A percentile compares a stretch with the other conserved stretches of the same genome.
These are phyloP conservation scores for Penium margaritaceum DNA, from an alignment of 139 green algal genomes.

Conservation along the genomic window DNA sequence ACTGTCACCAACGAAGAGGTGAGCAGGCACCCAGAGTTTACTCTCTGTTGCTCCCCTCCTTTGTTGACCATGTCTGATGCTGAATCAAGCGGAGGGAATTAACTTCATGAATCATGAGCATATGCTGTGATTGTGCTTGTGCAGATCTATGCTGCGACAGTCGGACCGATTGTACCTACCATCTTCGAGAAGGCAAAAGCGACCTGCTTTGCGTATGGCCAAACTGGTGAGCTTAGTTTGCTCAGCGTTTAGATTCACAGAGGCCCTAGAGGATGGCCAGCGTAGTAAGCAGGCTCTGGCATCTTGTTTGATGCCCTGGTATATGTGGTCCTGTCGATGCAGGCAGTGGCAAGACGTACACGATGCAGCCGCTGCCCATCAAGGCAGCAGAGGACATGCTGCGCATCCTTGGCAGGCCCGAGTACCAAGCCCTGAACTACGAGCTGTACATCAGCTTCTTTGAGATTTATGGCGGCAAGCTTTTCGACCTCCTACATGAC, in stretches of 20 bases:
- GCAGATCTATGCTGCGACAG: slow-evolving; percentile 73
- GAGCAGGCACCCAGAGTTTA: no score
- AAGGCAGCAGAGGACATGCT: slow-evolving; percentile 82
- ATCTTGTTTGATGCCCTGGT: no score
- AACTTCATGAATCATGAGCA: no score
- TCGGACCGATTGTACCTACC: slow-evolving; percentile 83
- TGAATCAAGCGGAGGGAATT: no score
- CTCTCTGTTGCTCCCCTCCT: no score
- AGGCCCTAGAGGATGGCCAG: no score
- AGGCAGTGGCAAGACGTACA: slow-evolving; percentile 89
- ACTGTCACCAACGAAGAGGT: slow-evolving; percentile 74
- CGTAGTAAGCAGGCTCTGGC: no score
- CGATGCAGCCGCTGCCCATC: slow-evolving; percentile 86
- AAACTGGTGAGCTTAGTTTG: slow-evolving; percentile 47
- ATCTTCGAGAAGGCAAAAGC: slow-evolving; percentile 77
- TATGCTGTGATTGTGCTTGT: background rate
- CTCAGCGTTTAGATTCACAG: no score
- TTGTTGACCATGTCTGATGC: no score
- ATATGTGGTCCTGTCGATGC: no score
- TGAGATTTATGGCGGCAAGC: slow-evolving; percentile 96
- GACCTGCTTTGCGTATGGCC: slow-evolving; percentile 94
- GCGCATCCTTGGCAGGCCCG: slow-evolving; percentile 44
- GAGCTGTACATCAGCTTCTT: slow-evolving; percentile 76
- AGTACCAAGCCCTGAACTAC: slow-evolving; percentile 53
- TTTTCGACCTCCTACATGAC: slow-evolving; percentile 92